Conservation (phyloP, 129 eudicot genomes). For the Logfia minima region DNA sequence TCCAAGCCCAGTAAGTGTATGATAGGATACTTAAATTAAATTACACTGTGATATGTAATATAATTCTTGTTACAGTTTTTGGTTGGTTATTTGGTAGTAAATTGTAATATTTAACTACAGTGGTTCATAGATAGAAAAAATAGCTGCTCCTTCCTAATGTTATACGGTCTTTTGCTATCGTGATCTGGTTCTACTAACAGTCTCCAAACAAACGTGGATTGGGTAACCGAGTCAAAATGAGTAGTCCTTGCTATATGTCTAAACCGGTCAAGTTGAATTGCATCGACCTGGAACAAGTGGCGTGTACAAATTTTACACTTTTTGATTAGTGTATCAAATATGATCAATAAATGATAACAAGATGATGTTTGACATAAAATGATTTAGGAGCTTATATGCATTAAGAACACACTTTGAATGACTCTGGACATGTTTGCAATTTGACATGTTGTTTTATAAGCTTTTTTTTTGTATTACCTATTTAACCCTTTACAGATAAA, state of each 20-base stretch:
- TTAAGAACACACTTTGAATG: background rate
- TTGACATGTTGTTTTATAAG: background rate
- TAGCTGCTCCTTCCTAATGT: background rate
- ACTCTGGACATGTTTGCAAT: no score
- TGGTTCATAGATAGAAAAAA: slow-evolving; percentile 10
- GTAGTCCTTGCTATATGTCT: background rate
- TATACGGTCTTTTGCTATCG: background rate
- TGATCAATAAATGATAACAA: no score
- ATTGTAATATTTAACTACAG: background rate
- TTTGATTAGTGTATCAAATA: background rate
- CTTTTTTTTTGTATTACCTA: background rate
- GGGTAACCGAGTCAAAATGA: background rate
- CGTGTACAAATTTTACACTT: no score
- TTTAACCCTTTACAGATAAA: background rate
- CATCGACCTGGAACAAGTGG: background rate
- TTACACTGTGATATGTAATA: slow-evolving; percentile 12
- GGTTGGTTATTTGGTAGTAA: slow-evolving; percentile 1
- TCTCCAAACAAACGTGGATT: background rate
- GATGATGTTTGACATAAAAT: no score
- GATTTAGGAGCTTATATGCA: background rate
- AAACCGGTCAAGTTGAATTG: background rate
- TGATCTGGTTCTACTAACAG: background rate
- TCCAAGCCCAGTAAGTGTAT: slow-evolving; percentile 65
- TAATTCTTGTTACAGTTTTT: slow-evolving; percentile 10
- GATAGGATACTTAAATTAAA: background rate